These are phyloP conservation scores for Lophiostoma macrostomum DNA, from an alignment of 495 filamentous ascomycete genomes.

Conservation along the genomic window DNA sequence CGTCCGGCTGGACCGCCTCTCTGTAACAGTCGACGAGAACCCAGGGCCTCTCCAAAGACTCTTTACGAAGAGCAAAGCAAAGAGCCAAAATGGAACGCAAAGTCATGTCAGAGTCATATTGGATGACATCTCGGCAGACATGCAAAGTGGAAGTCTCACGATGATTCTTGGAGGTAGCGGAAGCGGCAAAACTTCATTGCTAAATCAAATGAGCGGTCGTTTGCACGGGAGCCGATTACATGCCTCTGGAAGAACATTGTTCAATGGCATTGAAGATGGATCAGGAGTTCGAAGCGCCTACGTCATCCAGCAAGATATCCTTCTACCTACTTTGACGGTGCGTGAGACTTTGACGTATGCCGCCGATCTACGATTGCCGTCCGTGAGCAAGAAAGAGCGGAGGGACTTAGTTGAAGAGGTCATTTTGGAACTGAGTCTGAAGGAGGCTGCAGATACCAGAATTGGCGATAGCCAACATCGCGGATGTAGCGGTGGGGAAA, in stretches of 20 bases:
- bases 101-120: conserved; percentile 46
- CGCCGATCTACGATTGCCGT: conserved; percentile 63
- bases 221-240: conserved; percentile 55
- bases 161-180: conserved; percentile 73
- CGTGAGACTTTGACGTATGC: conserved; percentile 69
- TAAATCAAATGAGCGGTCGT: conserved; percentile 67
- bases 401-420: conserved; percentile 64
- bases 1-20: conserved; percentile 22
- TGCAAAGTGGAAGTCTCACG: conserved; percentile 61
- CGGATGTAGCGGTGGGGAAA: conserved; percentile 74
- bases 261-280: conserved; percentile 55
- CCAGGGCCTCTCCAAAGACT: conserved; percentile 7
- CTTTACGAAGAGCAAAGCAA: conserved; percentile 13
- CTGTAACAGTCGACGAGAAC: conserved; percentile 25
- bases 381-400: conserved; percentile 57
- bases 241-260: conserved; percentile 53
- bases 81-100: background rate
- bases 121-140: conserved; percentile 52
- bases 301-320: conserved; percentile 73
- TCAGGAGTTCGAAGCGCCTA: conserved; percentile 60
- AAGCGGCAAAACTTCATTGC: conserved; percentile 68
- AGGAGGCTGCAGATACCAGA: conserved; percentile 68
- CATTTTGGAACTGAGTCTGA: conserved; percentile 68
- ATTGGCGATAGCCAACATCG: conserved; percentile 67
- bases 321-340: conserved; percentile 68